These are phyloP conservation scores for Kodamaea neixiangensis DNA, from an alignment of 805 yeast species.

Conservation along the genomic window DNA sequence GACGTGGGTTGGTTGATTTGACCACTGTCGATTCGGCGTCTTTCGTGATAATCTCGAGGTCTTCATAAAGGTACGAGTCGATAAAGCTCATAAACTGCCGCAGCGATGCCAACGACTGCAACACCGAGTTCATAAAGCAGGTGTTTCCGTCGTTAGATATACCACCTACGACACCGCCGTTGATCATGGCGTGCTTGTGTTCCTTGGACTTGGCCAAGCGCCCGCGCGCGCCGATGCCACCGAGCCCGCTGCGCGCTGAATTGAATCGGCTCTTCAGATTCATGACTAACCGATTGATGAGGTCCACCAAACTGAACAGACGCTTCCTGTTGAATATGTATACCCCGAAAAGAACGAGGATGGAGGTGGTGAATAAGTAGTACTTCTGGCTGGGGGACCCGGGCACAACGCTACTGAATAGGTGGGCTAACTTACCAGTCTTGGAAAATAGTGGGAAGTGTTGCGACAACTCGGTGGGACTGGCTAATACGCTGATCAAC, in stretches of 20 bases:
- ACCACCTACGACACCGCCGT: slow-evolving; percentile 83
- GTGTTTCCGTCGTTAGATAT: slow-evolving; percentile 89
- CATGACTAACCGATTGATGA: slow-evolving; percentile 10
- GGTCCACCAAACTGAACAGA: slow-evolving; percentile 5
- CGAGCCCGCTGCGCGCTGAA: slow-evolving; percentile 10
- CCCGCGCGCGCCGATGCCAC: slow-evolving; percentile 9
- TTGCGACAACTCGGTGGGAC: slow-evolving; percentile 7
- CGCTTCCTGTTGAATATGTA: slow-evolving; percentile 2
- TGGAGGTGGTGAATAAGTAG: slow-evolving; percentile 8
- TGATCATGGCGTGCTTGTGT: slow-evolving; percentile 44
- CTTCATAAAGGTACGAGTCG: slow-evolving; percentile 37
- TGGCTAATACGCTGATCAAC: slow-evolving; percentile 2
- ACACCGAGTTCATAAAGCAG: slow-evolving; percentile 89
- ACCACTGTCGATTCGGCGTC: slow-evolving; percentile 13
- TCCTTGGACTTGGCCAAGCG: slow-evolving; percentile 22
- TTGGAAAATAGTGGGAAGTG: neutral
- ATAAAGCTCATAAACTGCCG: slow-evolving; percentile 58
- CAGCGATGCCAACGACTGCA: slow-evolving; percentile 81
- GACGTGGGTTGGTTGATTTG: slow-evolving; percentile 22
- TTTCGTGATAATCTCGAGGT: slow-evolving; percentile 27
- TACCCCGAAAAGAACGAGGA: slow-evolving; percentile 5
- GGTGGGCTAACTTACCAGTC: slow-evolving; percentile 7
- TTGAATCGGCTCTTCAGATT: slow-evolving; percentile 11
- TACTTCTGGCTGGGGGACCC: slow-evolving; percentile 5
- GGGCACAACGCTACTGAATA: slow-evolving; percentile 6